Evolutionary conservation across 2,329 filamentous ascomycete genomes (phyloP).

Genomic region (Aspergillus sergii): DNA sequence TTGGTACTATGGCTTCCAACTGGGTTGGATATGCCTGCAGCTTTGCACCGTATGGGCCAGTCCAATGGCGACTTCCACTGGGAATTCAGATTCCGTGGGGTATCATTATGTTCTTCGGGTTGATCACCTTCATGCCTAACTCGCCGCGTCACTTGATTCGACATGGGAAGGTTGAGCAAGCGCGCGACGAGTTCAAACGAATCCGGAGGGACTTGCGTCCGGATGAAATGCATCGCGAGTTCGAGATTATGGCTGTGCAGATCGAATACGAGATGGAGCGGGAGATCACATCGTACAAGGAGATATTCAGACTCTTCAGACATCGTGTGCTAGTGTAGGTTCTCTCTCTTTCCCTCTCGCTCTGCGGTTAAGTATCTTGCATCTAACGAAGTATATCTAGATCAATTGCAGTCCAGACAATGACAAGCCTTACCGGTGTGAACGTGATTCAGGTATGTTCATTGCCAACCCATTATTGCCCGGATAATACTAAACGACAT

Average conservation of each 20-base stretch:
- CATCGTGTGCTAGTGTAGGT: constrained; percentile 54
- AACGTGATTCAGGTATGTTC: constrained; percentile 56
- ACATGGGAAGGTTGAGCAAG: constrained; percentile 52
- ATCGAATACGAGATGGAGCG: constrained; percentile 61
- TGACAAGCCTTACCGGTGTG: constrained; percentile 60
- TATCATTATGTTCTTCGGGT: constrained; percentile 56
- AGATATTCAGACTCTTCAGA: constrained; percentile 57
- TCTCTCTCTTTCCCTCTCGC: background rate
- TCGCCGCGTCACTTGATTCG: constrained; percentile 58
- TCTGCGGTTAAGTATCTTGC: background rate
- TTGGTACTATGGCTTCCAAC: constrained; percentile 60
- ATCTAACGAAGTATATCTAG: constrained; percentile 23
- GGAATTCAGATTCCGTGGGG: constrained; percentile 61
- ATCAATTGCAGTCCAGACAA: constrained; percentile 59
- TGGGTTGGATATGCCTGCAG: constrained; percentile 61
- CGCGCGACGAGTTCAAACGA: constrained; percentile 50
- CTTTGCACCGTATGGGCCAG: constrained; percentile 55
- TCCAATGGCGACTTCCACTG: constrained; percentile 60
- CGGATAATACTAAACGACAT: background rate
- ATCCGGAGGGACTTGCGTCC: constrained; percentile 52
- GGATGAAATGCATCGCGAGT: constrained; percentile 54
- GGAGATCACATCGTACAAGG: constrained; percentile 55
- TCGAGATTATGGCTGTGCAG: constrained; percentile 56
- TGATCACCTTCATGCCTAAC: constrained; percentile 59
- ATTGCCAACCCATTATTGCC: background rate